These are phyloP conservation scores for Paulownia fortunei DNA, from an alignment of 257 asterid species.

Conservation along the genomic window DNA sequence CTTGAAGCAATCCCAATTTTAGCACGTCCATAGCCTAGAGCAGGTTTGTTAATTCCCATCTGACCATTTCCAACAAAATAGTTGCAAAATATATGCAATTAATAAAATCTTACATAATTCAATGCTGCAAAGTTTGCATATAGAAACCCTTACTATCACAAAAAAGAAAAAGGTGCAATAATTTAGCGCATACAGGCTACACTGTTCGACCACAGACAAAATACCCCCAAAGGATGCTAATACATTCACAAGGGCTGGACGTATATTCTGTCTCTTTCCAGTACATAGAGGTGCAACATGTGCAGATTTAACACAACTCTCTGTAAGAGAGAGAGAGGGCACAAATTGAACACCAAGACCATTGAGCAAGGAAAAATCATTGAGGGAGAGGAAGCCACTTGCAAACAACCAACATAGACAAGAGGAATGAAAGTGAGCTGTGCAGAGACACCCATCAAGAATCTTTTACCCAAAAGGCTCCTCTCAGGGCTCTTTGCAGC, in stretches of 20 bases:
- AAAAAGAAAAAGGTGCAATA: not conserved
- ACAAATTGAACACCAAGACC: not conserved
- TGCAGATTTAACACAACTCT: not conserved
- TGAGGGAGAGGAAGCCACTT: not conserved
- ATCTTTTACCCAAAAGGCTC: conserved; percentile 4
- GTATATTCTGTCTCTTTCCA: no score
- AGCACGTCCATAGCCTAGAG: not conserved
- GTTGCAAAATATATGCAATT: no score
- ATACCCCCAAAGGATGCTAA: not conserved
- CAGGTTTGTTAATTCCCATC: not conserved
- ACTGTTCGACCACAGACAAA: no score
- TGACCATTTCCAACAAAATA: not conserved
- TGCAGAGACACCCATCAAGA: not conserved
- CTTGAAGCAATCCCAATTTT: not conserved
- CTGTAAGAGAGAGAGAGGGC: not conserved
- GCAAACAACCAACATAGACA: not conserved
- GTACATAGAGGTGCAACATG: not conserved
- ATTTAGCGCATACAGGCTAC: not conserved
- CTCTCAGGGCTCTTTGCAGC: not conserved
- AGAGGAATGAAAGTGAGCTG: not conserved
- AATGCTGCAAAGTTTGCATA: not conserved
- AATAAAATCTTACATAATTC: not conserved
- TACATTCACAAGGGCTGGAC: not conserved
- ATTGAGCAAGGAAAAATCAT: not conserved
- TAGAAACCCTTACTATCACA: not conserved